Percentiles rank a stretch among this genome's conserved stretches.
Conservation (phyloP, 208 protist species). For the Crithidia thermophila region DNA sequence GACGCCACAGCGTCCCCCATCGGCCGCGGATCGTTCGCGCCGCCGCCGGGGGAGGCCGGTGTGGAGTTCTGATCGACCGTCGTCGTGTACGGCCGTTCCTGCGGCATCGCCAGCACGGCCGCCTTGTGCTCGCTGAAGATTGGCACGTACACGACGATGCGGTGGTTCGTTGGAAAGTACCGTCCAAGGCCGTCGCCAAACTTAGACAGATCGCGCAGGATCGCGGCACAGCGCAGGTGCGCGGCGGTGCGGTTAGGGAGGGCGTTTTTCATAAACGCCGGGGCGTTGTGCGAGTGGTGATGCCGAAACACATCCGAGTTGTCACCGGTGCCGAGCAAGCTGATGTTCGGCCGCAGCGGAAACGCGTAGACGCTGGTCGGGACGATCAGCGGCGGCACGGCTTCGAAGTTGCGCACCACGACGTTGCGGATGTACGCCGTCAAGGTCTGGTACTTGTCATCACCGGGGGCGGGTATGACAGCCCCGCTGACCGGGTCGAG, state of each 20-base stretch:
- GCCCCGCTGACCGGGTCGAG: conserved; percentile 66
- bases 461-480: conserved; percentile 51
- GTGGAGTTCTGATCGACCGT: conserved; percentile 14
- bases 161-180: conserved; percentile 26
- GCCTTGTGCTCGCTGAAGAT: conserved; percentile 39
- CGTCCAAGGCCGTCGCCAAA: conserved; percentile 49
- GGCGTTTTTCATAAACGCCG: conserved; percentile 36
- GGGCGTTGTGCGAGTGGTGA: conserved; percentile 40
- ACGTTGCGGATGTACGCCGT: conserved; percentile 52
- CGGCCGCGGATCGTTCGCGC: neutral
- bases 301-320: conserved; percentile 28
- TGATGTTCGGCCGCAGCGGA: conserved; percentile 22
- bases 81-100: conserved; percentile 23
- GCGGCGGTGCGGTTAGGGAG: conserved; percentile 19
- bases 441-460: conserved; percentile 41
- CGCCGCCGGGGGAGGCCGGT: neutral
- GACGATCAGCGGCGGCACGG: conserved; percentile 52
- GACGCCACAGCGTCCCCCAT: neutral
- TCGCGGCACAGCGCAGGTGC: conserved; percentile 30
- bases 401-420: conserved; percentile 64
- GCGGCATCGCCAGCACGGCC: conserved; percentile 23
- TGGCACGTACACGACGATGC: conserved; percentile 37
- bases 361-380: conserved; percentile 42
- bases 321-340: conserved; percentile 26
- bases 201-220: conserved; percentile 50